Base-by-base conservation (phyloP, 1,284 basidiomycete genomes). In the Tylopilus sp. region DNA sequence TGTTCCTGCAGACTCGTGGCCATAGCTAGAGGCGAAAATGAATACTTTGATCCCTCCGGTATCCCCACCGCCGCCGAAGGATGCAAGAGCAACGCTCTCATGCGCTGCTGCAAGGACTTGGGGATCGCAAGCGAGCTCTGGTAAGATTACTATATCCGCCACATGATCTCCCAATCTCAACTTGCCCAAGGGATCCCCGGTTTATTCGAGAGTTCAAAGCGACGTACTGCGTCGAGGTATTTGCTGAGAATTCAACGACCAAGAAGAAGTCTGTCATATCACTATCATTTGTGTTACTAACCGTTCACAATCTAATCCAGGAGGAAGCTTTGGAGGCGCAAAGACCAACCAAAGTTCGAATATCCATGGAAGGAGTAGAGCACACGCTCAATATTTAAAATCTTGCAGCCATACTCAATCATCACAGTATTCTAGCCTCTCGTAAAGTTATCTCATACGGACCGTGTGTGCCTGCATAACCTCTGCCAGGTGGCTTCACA, bases 51-150 rank as follows among this genome's bases (percentile, higher is more conserved):
- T 66, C 88, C 92, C 4, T 81, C 83, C 0, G 94, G 94, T 20
- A 86, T 99, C 48, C 83, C 96, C 1, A 99, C 95, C 0, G 96
- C 96, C 0, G 92, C 90, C 0, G 96, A 99, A 70, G 94, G 90
- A 0, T 93, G 91, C 75, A 99, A 98, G 74, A 93, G 90, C 64
- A 98, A 99, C 62, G 96, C 96, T 2, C 77, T 99, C 35, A 98
- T 98, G 95, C 81, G 96, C 31, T 98, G 96, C 71, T 97, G 94
- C 76, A 99, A 99, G 70, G 96, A 99, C 67, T 76, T 99, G 32
- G 96, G 96, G 7, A 82, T 99, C 60, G 96, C 96, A 0, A 94
- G 92, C 65, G 96, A 98, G 74, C 85, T 99, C 31, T 99, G 96
- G 94, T 92, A 62, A 81, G 3, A 59, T 19, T 32, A 1, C 15